phyloP scores from a whole-genome alignment of 1,284 basidiomycete species.

The Trametes sp. region DNA sequence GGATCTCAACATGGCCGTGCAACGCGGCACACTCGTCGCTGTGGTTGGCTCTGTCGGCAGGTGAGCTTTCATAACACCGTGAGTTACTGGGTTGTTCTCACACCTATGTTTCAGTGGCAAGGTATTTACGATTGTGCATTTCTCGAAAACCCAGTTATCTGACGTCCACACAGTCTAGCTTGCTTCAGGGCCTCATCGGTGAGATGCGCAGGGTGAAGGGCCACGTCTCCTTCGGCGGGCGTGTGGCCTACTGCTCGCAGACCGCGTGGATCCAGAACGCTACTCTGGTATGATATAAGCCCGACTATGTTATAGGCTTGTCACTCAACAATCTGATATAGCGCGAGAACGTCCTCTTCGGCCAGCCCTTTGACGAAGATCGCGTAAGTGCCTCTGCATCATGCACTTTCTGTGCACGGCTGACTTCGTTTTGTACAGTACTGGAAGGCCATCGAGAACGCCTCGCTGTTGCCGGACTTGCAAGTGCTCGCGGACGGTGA shows the following conservation, averaged over 20 bases:
- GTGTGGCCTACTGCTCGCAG: conserved; percentile 85
- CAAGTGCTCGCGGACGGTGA: conserved; percentile 79
- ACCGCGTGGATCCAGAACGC: conserved; percentile 92
- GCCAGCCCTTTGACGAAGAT: conserved; percentile 70
- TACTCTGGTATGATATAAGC: conserved; percentile 56
- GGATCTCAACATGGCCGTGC: conserved; percentile 61
- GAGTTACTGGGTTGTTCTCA: background rate
- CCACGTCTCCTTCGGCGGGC: conserved; percentile 68
- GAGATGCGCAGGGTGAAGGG: conserved; percentile 73
- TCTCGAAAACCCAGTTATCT: too few species aligned
- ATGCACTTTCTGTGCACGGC: background rate
- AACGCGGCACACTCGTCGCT: conserved; percentile 66
- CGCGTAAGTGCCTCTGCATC: conserved; percentile 30
- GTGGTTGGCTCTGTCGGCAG: conserved; percentile 74
- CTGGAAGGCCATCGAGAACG: conserved; percentile 67
- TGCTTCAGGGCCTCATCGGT: conserved; percentile 76
- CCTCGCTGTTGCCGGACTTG: conserved; percentile 74
- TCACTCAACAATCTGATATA: conserved; percentile 11
- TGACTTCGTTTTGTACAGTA: conserved; percentile 47
- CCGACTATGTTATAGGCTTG: too few species aligned
- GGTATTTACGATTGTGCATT: conserved; percentile 25
- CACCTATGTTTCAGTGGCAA: conserved; percentile 25
- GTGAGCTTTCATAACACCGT: conserved; percentile 40
- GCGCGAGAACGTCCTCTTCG: conserved; percentile 76
- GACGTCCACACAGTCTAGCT: conserved; percentile 59